phyloP scores from a whole-genome alignment of 176 grass and related monocot genomes.

The Avena eriantha region DNA sequence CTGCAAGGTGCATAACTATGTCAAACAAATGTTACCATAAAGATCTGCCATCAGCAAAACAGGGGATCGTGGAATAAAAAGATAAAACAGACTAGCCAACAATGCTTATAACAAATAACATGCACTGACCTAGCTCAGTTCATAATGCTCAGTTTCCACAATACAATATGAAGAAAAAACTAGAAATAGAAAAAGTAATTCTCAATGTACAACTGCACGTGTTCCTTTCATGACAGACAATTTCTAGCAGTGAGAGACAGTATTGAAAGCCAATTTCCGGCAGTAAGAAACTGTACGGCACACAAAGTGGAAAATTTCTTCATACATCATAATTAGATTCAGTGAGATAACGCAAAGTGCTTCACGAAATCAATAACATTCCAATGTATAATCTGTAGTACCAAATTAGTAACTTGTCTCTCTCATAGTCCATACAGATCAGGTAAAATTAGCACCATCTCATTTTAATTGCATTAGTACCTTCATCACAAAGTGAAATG shows the following conservation, averaged over 20 bases:
- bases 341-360: not conserved
- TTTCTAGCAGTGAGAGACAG: not conserved
- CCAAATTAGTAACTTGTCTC: not conserved
- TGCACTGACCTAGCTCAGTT: not conserved
- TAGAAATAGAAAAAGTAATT: not conserved
- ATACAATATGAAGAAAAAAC: not conserved
- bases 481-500: not conserved
- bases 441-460: not conserved
- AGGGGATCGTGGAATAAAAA: not conserved
- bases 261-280: not conserved
- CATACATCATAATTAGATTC: not conserved
- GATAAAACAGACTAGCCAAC: not conserved
- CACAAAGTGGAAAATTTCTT: not conserved
- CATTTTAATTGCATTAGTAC: not conserved
- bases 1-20: slow-evolving; percentile 11
- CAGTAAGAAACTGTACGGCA: not conserved
- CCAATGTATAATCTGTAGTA: not conserved
- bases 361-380: not conserved
- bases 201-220: not conserved
- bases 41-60: not conserved
- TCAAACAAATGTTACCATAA: slow-evolving; percentile 15
- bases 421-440: not conserved
- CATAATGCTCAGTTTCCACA: not conserved
- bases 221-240: not conserved
- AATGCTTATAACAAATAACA: not conserved